Base-by-base conservation (phyloP, 1,139 yeast species). In the Yamadazyma epiphylla region DNA sequence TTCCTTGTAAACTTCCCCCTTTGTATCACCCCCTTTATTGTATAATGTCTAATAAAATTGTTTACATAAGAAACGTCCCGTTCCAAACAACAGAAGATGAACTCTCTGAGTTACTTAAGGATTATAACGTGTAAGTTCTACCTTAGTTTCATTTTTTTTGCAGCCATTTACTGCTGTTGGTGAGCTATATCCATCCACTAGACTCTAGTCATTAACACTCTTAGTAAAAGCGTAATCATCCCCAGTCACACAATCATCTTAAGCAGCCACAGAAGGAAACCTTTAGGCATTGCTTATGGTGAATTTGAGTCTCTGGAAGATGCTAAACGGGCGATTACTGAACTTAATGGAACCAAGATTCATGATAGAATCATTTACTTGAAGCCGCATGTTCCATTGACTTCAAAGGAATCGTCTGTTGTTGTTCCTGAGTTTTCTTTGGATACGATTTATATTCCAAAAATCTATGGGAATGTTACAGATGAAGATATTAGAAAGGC, bases 281-380 rank as follows among this genome's bases (percentile, higher is more conserved):
- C 81, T 3, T 57, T 77, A 35, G 87, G 88, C 2, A 68, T 74
- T 39, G 88, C 83, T 0, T 81, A 78, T 52, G 84, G 74, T 16
- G 84, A 76, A 32, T 76, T 81, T 42, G 59, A 53, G n/a, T 49
- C 63, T 22, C 50, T 55, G 12, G 79, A 71, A 17, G 70, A 60
- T 35, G 82, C 82, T 3, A 60, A 59, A 21, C 53, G 54, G 15
- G 85, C 68, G 3, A 59, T 69, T 24, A 49, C 52, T 5, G 55
- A 56, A 13, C 52, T 74, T 33, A 56, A 71, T 42, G 74, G 74
- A 5, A 47, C 46, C 22, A 51, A 35, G 23, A 70, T 62, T 48
- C 57, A 63, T 34, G 63, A 60, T 12, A 59, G 77, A 25, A 47
- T 48, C 7, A 38, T 72, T 20, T 46, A 47, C 29, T 55, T 69